Evolutionary conservation across 2,329 filamentous ascomycete genomes (phyloP), one percentile per base, ranked within the genome.

Genomic region (Paracoccidioides brasiliensis): DNA sequence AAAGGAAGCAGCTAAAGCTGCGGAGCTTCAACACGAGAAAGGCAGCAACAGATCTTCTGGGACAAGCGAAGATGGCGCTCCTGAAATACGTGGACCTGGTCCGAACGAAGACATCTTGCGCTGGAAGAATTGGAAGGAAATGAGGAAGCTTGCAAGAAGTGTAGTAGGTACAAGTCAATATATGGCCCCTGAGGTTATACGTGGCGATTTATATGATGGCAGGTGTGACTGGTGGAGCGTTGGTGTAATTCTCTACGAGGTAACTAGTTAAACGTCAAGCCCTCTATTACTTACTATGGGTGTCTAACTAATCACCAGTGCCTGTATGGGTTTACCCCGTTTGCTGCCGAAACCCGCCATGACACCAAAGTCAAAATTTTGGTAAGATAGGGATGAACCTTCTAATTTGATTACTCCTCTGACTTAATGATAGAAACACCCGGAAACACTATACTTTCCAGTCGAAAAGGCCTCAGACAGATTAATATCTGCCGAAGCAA

Each of bases 201-300:
- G 80, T 61, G 88, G 90, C 33, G 80, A 89, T 51, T 74, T 79
- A 41, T 97, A 97, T 69, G 93, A 97, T 71, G 91, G 88, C 35
- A 80, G 91, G 65, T 97, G 91, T 71, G 91, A 97, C 71, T 97
- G 81, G 89, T 97, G 88, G 91, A 96, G 90, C 71, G 81, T 97
- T 63, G 91, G 90, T 54, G 83, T 97, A 66, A 96, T 97, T 66
- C 72, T 97, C 56, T 97, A 88, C 65, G 91, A 97, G 70, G 80
- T 80, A n/a, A n/a, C n/a, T n/a, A 63, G 55, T 66, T 60, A 9
- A 15, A 15, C 15, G 12, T n/a, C 43, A 7, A 33, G 6, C 3
- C 30, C 48, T 40, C 14, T 53, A 45, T 54, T 14, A 38, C 14
- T 15, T 10, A 15, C n/a, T 37, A 53, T 40, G 35, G n/a, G 22